Base-by-base conservation (phyloP, 2,329 filamentous ascomycete species). In the Penicillium palitans region DNA sequence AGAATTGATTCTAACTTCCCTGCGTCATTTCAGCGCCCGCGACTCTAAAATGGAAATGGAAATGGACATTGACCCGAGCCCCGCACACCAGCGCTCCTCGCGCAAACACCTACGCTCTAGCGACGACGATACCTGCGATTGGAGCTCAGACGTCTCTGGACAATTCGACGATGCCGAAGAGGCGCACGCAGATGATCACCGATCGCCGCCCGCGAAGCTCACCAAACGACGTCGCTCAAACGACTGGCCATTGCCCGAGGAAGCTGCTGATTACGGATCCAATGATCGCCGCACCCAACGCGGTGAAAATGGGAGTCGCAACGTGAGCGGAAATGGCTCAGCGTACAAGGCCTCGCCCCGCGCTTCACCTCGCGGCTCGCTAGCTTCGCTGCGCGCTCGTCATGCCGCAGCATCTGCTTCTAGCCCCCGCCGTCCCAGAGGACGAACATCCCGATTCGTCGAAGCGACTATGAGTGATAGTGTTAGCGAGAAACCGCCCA, bases 401-500 rank as follows among this genome's bases (percentile, higher is more conserved):
- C 56, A 66, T 24, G 63, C 61, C 8, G 58, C 55, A 2, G 45
- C 55, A 19, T 33, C 57, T 19, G 67, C 59, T 60, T 55, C 61
- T 13, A 61, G 66, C 44, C 65, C 63, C 49, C 70, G 68, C 59
- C 33, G 71, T 60, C 71, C 76, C 59, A 71, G 77, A 60, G 76
- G 65, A 79, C 85, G 78, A 72, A 86, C 76, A 80, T 96, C 83
- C 68, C 88, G 77, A 55, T 89, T 89, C 64, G 74, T 84, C 39
- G 92, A 96, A 76, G 92, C 89, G 41, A 93, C 89, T 68, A 93
- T 96, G 90, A 91, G 88, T 69, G 90, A 96, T 74, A 87, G 90
- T 63, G 80, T 84, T 33, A 93, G 89, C 69, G 83, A 85, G 58
- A 84, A 81, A 59, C 91, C 91, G 29, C 90, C 90, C 0, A 81